Base-by-base conservation (phyloP, 2,329 filamentous ascomycete species). In the Albifimbria verrucaria region DNA sequence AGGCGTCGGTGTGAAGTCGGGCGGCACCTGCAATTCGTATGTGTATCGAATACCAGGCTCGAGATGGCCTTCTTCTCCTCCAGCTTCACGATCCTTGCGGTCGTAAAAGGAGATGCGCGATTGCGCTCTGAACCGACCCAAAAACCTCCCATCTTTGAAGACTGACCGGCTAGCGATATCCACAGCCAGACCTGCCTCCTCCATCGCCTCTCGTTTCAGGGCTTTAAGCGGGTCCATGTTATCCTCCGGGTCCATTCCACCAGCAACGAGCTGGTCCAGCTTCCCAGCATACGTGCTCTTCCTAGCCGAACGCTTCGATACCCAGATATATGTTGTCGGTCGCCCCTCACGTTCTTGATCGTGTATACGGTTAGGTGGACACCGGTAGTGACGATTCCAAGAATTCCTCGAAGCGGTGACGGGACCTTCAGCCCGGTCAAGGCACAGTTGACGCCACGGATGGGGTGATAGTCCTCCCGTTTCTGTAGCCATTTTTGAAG, bases 21-120 rank as follows among this genome's bases (percentile, higher is more conserved):
- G 49, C 3, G 59, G 54, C 18, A 73, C 57, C 45, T 65, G 58
- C 52, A 73, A 59, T 51, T 73, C 69, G 36, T 67, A 73, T 12
- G 68, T 65, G 50, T 66, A 71, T 17, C 71, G 68, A n/a, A 72
- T 59, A 2, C 70, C 71, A 1, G 69, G 69, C 53, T 73, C 71
- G 18, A 73, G 53, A 50, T 72, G 68, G 42, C 65, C 66, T 10
- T 62, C 55, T 51, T 65, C 68, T 2, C 53, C 55, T 9, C 68
- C 68, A 10, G 67, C 66, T 2, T 56, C 51, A 15, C 50, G 41
- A 32, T 65, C 65, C 52, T 72, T 72, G 51, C 59, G 57, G 49
- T 72, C 69, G 54, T 66, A 70, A 47, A 72, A 72, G 3, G 65
- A 62, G 28, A 73, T 66, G n/a, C 52, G 43, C 1, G 61, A 57